Base-by-base conservation (phyloP, 805 yeast genomes). In the Ogataea paradorogensis region DNA sequence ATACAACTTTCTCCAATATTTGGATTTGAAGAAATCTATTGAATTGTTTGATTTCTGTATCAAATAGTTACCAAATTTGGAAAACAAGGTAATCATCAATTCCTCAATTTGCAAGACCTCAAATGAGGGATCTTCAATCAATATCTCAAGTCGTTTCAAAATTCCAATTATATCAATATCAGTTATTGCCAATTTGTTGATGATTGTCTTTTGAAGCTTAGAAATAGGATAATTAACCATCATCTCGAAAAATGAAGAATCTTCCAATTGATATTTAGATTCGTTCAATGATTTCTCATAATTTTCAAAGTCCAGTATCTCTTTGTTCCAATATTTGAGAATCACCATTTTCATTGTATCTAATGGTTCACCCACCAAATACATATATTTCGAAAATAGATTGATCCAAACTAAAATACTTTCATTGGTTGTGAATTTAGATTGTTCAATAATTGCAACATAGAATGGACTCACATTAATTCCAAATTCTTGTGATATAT, bases 361-460 rank as follows among this genome's bases (percentile, higher is more conserved):
- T 39, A 58, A 40, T 6, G 81, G 71, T 55, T 86, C 95, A 8
- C 95, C 95, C 15, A 74, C 55, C 5, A 80, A 58, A 3, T 65
- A 56, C 47, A 78, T 56, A 35, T 71, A 72, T 48, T 74, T 67
- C 25, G 74, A 48, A 29, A 77, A 71, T 1, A 71, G 50, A 8
- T 66, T 53, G 1, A 84, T 38, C 88, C 90, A 84, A 11, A 33
- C n/a, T 3, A 33, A 20, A 14, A 56, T 43, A 7, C 33, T 58
- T 53, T 15, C 66, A 0, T 50, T 40, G 9, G 43, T 45, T 9
- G 77, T 71, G 55, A 71, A 85, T 37, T 70, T 67, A 61, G 83
- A 73, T 55, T 89, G 96, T 48, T 89, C 97, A 31, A 78, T 59
- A 3, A 82, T 50, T 0, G 82, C 71, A 10, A 78, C 66, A 2